Percentiles rank a stretch among this genome's conserved stretches.
These are phyloP conservation scores for Phialophora chinensis DNA, from an alignment of 2,329 filamentous ascomycete genomes.

Conservation along the genomic window DNA sequence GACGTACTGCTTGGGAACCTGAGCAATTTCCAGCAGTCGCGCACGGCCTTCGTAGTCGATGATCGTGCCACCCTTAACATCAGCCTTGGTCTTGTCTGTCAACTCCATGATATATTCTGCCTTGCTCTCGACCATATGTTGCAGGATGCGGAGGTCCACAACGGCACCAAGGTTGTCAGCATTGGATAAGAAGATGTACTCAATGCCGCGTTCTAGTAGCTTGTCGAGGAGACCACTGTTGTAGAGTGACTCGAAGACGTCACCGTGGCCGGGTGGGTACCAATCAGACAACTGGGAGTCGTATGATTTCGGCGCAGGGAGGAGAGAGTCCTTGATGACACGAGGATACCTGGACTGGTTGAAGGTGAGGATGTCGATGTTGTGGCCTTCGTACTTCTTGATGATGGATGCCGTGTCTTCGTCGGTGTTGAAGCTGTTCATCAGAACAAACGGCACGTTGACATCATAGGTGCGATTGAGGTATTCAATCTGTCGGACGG, in stretches of 20 bases:
- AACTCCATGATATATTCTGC: conserved; percentile 99
- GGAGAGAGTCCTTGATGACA: conserved; percentile 96
- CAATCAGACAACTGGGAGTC: conserved; percentile 91
- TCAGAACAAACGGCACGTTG: conserved; percentile 97
- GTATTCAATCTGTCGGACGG: conserved; percentile 98
- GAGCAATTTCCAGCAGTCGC: conserved; percentile 95
- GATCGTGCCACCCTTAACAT: conserved; percentile 99
- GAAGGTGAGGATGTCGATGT: conserved; percentile 99
- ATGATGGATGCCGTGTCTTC: conserved; percentile 98
- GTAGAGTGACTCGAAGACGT: conserved; percentile 99
- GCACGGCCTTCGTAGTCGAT: conserved; percentile 98
- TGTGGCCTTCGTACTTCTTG: conserved; percentile 99
- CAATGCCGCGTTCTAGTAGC: conserved; percentile 91
- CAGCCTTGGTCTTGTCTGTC: conserved; percentile 99
- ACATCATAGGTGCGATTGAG: conserved; percentile 97
- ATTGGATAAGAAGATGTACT: conserved; percentile 98
- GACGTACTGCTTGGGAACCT: conserved; percentile 99
- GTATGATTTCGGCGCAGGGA: conserved; percentile 89
- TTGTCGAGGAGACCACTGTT: conserved; percentile 98
- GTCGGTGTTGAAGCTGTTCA: conserved; percentile 99
- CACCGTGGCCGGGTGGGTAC: conserved; percentile 99
- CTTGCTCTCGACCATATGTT: conserved; percentile 98
- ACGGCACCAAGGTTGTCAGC: conserved; percentile 98
- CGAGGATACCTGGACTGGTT: conserved; percentile 99
- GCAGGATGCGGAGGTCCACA: conserved; percentile 94